phyloP scores from a whole-genome alignment of 2,329 filamentous ascomycete species.

The Xylaria digitata region DNA sequence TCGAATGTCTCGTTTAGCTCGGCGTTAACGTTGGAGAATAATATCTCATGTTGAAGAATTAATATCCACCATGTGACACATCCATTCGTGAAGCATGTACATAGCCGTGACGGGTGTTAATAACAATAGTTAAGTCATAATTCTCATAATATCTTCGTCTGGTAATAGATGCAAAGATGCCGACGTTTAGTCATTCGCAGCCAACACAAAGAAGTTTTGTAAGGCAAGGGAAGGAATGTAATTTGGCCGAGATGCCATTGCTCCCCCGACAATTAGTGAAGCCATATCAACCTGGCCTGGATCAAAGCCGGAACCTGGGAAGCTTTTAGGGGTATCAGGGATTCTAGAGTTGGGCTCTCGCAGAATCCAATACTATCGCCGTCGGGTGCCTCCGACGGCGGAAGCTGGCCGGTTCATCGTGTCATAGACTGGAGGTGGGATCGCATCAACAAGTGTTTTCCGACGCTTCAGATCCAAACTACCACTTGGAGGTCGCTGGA shows the following conservation, averaged over 20 bases:
- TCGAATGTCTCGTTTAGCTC: conserved; percentile 50
- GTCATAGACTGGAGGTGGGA: conserved; percentile 63
- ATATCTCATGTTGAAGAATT: conserved; percentile 48
- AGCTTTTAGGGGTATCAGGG: conserved; percentile 9
- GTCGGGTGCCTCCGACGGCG: conserved; percentile 53
- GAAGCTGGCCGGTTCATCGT: conserved; percentile 61
- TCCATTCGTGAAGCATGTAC: conserved; percentile 53
- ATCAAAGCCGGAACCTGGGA: conserved; percentile 4
- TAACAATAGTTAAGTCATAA: conserved; percentile 55
- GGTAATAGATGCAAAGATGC: conserved; percentile 47
- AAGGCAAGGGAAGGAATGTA: conserved; percentile 9
- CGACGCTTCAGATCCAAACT: conserved; percentile 79
- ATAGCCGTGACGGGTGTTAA: conserved; percentile 50
- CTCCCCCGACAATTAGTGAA: conserved; percentile 38
- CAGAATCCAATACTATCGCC: conserved; percentile 43
- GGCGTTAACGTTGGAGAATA: conserved; percentile 45
- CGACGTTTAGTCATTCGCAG: conserved; percentile 51
- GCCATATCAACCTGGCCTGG: conserved; percentile 35
- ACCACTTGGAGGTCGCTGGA: conserved; percentile 70
- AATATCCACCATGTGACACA: conserved; percentile 50
- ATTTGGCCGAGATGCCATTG: conserved; percentile 43
- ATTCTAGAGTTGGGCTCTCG: conserved; percentile 21
- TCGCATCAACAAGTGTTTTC: conserved; percentile 77
- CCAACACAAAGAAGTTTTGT: conserved; percentile 53
- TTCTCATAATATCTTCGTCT: conserved; percentile 54